These are phyloP conservation scores for Wallemia hederae DNA, from an alignment of 1,284 basidiomycete species.

Conservation along the genomic window DNA sequence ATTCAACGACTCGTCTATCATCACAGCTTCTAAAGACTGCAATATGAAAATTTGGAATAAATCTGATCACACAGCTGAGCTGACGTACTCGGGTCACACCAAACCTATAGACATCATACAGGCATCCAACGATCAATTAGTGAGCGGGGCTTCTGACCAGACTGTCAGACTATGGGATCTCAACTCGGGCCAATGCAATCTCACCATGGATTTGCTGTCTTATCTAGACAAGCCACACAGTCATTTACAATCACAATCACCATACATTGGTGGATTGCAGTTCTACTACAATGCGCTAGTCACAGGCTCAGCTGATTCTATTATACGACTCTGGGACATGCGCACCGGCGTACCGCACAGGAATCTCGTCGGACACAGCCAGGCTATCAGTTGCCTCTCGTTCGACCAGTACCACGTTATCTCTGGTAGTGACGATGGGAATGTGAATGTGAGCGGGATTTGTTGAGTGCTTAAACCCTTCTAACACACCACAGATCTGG, in stretches of 20 bases:
- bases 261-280: conserved; percentile 77
- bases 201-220: conserved; percentile 90
- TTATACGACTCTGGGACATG: conserved; percentile 99
- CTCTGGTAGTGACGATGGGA: conserved; percentile 75
- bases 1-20: conserved; percentile 47
- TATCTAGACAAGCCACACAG: conserved; percentile 20
- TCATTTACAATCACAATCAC: conserved; percentile 9
- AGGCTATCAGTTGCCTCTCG: conserved; percentile 73
- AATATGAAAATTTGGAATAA: not conserved
- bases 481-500: conserved; percentile 38
- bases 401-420: conserved; percentile 88
- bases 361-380: conserved; percentile 75
- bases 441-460: conserved; percentile 35
- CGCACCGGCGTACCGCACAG: conserved; percentile 90
- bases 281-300: conserved; percentile 97
- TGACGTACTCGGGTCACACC: conserved; percentile 32
- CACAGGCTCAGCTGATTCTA: conserved; percentile 85
- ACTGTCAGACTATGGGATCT: conserved; percentile 97
- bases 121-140: not conserved
- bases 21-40: not conserved
- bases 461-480: conserved; percentile 1
- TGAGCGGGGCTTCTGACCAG: conserved; percentile 67
- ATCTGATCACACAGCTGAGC: conserved; percentile 3
- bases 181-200: conserved; percentile 80
- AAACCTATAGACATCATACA: not conserved